Conservation (phyloP, 225 moss, liverwort and hornwort genomes). For the Pseudoscleropodium purum region DNA sequence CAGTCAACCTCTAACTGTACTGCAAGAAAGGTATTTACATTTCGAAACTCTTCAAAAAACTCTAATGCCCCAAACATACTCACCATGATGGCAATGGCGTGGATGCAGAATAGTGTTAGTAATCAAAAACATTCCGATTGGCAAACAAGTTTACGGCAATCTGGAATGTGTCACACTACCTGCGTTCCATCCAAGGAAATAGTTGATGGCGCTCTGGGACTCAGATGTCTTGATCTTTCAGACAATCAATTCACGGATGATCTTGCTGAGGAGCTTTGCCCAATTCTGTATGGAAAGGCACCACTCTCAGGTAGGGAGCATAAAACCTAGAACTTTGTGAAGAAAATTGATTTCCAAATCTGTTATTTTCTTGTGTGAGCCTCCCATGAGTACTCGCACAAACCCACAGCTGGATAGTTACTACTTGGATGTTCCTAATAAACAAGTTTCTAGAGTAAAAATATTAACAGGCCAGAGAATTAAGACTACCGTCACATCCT, state of each 20-base stretch:
- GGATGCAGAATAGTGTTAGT: not conserved
- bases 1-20: not conserved
- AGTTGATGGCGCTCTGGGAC: not conserved
- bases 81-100: not conserved
- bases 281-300: conserved; percentile 11
- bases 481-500: not conserved
- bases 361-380: not conserved
- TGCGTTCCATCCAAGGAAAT: conserved; percentile 3
- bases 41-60: not conserved
- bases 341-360: not conserved
- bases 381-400: not conserved
- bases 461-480: not conserved
- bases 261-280: conserved; percentile 32
- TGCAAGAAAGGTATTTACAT: not conserved
- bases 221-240: conserved; percentile 26
- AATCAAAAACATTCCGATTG: not conserved
- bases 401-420: not conserved
- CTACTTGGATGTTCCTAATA: not conserved
- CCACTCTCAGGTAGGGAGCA: conserved; percentile 16
- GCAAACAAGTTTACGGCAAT: conserved; percentile 21
- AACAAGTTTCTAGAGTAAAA: not conserved
- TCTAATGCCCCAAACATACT: not conserved
- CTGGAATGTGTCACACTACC: not conserved
- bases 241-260: conserved; percentile 27
- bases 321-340: not conserved